A percentile compares a stretch with the other conserved stretches of the same genome.
These are phyloP conservation scores for Cryptosporidium baileyi DNA, from an alignment of 169 alveolate genomes.

Conservation along the genomic window DNA sequence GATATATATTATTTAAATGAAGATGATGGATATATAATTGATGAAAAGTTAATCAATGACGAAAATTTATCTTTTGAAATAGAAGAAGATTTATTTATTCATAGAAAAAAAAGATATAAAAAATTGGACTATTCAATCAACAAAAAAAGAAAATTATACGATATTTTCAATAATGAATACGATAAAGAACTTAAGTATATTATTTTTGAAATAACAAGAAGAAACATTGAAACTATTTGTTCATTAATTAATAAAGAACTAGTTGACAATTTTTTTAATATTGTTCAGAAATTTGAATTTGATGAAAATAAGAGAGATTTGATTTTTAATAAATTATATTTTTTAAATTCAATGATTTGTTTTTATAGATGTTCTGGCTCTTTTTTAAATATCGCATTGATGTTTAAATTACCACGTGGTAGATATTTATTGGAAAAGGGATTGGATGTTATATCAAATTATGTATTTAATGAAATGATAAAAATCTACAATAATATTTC, in stretches of 20 bases:
- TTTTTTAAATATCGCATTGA: neutral
- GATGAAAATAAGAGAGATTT: neutral
- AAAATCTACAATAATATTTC: neutral
- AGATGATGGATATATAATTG: neutral
- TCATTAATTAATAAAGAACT: neutral
- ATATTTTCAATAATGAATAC: neutral
- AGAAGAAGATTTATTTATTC: neutral
- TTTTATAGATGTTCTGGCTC: slow-evolving; percentile 67
- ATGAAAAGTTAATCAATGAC: neutral
- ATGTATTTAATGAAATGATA: neutral
- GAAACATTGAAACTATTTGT: slow-evolving; percentile 2
- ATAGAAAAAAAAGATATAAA: neutral
- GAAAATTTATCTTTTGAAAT: neutral
- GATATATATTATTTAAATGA: neutral
- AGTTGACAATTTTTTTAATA: neutral
- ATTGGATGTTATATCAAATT: neutral
- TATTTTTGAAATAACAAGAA: slow-evolving; percentile 18
- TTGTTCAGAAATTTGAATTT: neutral
- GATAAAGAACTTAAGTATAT: neutral
- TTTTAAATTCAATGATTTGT: slow-evolving; percentile 30
- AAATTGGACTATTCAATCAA: neutral
- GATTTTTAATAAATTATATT: slow-evolving; percentile 8
- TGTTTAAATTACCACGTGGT: slow-evolving; percentile 50
- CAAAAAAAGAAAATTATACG: neutral
- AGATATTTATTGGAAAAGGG: slow-evolving; percentile 38